phyloP scores from a whole-genome alignment of 1,284 basidiomycete species.

The Trametes pubescens region DNA sequence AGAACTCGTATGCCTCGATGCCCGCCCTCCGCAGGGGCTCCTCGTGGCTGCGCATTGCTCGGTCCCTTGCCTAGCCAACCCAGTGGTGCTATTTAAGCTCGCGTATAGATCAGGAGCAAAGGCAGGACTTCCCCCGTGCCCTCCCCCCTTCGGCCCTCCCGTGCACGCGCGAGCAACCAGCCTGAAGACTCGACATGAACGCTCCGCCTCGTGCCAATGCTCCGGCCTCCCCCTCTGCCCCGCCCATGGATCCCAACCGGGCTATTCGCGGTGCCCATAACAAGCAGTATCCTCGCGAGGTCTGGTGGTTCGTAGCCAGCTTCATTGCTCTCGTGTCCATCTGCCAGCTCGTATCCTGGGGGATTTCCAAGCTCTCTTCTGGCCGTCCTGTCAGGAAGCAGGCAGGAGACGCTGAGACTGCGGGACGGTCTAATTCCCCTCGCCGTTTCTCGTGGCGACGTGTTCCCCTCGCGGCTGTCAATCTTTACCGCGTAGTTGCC shows the following conservation, averaged over 20 bases:
- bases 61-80: background rate
- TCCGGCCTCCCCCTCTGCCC: background rate
- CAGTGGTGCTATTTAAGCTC: constrained; percentile 21
- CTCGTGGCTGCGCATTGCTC: constrained; percentile 12
- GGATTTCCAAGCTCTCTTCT: constrained; percentile 34
- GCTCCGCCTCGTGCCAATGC: background rate
- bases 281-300: constrained; percentile 48
- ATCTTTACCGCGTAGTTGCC: constrained; percentile 55
- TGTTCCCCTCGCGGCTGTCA: constrained; percentile 49
- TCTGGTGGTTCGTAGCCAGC: constrained; percentile 53
- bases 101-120: background rate
- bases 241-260: constrained; percentile 20
- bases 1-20: constrained; percentile 12
- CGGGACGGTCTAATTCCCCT: constrained; percentile 1
- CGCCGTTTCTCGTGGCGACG: constrained; percentile 39
- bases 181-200: constrained; percentile 8
- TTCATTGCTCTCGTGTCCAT: constrained; percentile 53
- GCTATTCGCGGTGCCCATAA: constrained; percentile 26
- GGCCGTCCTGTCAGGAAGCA: background rate
- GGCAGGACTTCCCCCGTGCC: background rate
- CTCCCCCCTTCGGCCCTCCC: background rate
- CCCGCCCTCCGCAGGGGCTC: constrained; percentile 6
- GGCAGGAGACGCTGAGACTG: constrained; percentile 37
- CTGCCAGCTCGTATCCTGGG: constrained; percentile 44
- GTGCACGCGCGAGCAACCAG: background rate